Evolutionary conservation across 345 rosid genomes (phyloP), one percentile per base, ranked within the genome.

Genomic region (Microcos paniculata): DNA sequence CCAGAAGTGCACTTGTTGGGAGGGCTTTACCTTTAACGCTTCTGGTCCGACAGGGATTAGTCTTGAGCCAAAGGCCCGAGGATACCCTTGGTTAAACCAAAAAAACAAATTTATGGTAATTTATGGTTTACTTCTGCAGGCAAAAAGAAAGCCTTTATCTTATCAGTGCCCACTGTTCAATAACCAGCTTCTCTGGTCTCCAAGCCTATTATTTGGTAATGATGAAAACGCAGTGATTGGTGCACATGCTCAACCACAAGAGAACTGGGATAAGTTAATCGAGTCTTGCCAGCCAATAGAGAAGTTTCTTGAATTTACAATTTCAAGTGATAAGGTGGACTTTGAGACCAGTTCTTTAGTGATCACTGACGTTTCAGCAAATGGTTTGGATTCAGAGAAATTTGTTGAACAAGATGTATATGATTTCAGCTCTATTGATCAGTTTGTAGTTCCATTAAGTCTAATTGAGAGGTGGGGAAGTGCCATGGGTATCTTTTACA

Each of bases 391-490:
- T 76, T 31, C 82, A 62, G 84, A 79, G 71, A 70, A 77, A 71
- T 46, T n/a, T 56, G 73, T 63, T 59, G 87, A 79, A 72, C 82
- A 56, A 87, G 82, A 75, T 51, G 76, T 45, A 72, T 31, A 61
- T 46, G 64, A 71, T 65, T 59, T 72, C 57, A 64, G 63, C 24
- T 74, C 77, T 70, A 35, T 73, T n/a, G 84, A 83, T 64, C 92
- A 85, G 59, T 92, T 90, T 78, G 55, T 80, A 38, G 98, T 94
- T 72, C 98, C 98, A 0, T 57, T 62, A 40, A 88, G 80, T 84
- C 85, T 93, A 84, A 87, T 91, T 52, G 99, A 91, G 78, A 90
- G 98, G 80, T 95, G 98, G 99, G 96, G 97, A 83, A 85, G 87
- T 83, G 98, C 94, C 21, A 95, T 95, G 97, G 97, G 98, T 91